phyloP scores from a whole-genome alignment of 257 asterid species.

The Salvia hispanica region DNA sequence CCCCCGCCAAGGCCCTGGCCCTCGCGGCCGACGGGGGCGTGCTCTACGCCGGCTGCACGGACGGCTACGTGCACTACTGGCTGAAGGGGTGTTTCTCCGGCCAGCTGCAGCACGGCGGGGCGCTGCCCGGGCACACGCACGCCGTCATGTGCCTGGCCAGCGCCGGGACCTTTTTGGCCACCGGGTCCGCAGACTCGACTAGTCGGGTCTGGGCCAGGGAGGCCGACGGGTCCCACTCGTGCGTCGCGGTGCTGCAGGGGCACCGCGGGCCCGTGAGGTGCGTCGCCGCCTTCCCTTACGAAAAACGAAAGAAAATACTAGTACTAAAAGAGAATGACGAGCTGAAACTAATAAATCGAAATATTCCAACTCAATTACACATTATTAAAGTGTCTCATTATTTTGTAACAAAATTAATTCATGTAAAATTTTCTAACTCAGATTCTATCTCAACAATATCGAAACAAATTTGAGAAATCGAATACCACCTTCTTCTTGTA shows the following conservation, averaged over 20 bases:
- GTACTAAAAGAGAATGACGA: too few species aligned
- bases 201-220: slow-evolving; percentile 77
- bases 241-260: slow-evolving; percentile 73
- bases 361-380: too few species aligned
- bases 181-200: slow-evolving; percentile 85
- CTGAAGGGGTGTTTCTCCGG: slow-evolving; percentile 87
- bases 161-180: slow-evolving; percentile 52
- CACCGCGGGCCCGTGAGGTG: slow-evolving; percentile 92
- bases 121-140: slow-evolving; percentile 84
- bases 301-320: too few species aligned
- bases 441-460: too few species aligned
- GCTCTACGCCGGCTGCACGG: slow-evolving; percentile 87
- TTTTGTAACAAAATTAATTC: too few species aligned
- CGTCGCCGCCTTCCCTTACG: slow-evolving; percentile 46
- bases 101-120: slow-evolving; percentile 84
- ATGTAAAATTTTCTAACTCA: too few species aligned
- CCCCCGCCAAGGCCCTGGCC: slow-evolving; percentile 82
- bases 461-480: too few species aligned
- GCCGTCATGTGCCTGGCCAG: slow-evolving; percentile 78
- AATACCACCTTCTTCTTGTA: too few species aligned
- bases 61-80: slow-evolving; percentile 93
- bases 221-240: slow-evolving; percentile 60
- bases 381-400: too few species aligned
- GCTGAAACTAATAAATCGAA: too few species aligned
- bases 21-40: slow-evolving; percentile 62